Evolutionary conservation across 306 rosid genomes (phyloP).

Genomic region (Gillenia trifoliata): DNA sequence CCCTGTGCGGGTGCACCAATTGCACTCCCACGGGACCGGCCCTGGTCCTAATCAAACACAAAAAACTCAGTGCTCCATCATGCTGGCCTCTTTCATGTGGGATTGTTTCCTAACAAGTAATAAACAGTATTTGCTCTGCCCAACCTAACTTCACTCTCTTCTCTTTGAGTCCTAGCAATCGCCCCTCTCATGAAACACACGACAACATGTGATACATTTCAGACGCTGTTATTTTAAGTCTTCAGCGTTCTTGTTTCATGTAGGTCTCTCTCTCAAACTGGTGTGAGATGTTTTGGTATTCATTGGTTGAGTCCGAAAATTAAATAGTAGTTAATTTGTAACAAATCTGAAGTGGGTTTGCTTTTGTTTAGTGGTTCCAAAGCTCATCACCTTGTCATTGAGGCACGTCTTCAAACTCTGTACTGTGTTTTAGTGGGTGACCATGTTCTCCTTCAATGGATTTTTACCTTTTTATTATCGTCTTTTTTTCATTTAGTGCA

Average conservation of each 20-base stretch:
- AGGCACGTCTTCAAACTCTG: not conserved
- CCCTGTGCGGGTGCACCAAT: too few species aligned
- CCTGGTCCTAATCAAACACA: too few species aligned
- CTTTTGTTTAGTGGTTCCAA: constrained; percentile 28
- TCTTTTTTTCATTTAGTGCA: not conserved
- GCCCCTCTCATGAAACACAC: not conserved
- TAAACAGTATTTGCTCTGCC: not conserved
- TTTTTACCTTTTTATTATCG: not conserved
- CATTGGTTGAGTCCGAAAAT: not conserved
- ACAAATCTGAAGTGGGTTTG: not conserved
- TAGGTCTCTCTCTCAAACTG: too few species aligned
- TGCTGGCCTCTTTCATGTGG: constrained; percentile 18
- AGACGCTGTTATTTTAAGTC: accelerated
- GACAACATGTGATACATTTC: accelerated
- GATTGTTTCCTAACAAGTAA: constrained; percentile 14
- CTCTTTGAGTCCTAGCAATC: not conserved
- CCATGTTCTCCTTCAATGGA: constrained; percentile 3
- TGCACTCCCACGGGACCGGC: too few species aligned
- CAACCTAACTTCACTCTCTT: not conserved
- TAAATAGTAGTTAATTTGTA: not conserved
- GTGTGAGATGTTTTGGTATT: not conserved
- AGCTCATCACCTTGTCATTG: constrained; percentile 11
- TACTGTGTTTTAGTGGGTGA: not conserved
- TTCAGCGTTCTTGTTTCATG: not conserved
- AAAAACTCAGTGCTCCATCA: constrained; percentile 18